Percentiles rank a stretch among this genome's conserved stretches.
These are phyloP conservation scores for Suillus subluteus DNA, from an alignment of 768 basidiomycete species.

Conservation along the genomic window DNA sequence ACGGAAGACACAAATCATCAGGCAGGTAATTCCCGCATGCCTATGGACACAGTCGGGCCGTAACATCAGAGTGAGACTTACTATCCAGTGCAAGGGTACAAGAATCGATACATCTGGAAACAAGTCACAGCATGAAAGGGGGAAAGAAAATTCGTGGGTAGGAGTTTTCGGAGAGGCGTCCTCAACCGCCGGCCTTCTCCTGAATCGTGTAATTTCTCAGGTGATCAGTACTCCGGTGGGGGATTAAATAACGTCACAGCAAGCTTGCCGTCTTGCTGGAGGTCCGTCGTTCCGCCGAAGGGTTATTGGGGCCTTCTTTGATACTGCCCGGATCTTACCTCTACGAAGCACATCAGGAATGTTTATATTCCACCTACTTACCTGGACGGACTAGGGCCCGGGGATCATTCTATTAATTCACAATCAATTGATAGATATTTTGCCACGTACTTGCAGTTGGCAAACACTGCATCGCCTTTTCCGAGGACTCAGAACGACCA, in stretches of 20 bases:
- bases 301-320: not conserved
- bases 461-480: not conserved
- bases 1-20: not conserved
- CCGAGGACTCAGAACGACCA: not conserved
- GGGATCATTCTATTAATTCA: not conserved
- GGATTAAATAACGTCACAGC: not conserved
- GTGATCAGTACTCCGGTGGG: not conserved
- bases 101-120: not conserved
- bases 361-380: slow-evolving; percentile 1
- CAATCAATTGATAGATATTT: not conserved
- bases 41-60: not conserved
- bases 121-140: not conserved
- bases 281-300: not conserved
- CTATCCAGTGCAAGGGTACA: not conserved
- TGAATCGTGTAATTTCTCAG: not conserved
- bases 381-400: not conserved
- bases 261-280: not conserved
- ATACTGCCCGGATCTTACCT: not conserved
- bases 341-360: not conserved
- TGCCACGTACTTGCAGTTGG: not conserved
- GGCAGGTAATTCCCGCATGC: not conserved
- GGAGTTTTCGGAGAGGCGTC: not conserved
- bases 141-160: not conserved
- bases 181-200: not conserved
- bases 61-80: not conserved